phyloP scores from a whole-genome alignment of 1,284 basidiomycete species.

The Ceratobasidium theobromae region DNA sequence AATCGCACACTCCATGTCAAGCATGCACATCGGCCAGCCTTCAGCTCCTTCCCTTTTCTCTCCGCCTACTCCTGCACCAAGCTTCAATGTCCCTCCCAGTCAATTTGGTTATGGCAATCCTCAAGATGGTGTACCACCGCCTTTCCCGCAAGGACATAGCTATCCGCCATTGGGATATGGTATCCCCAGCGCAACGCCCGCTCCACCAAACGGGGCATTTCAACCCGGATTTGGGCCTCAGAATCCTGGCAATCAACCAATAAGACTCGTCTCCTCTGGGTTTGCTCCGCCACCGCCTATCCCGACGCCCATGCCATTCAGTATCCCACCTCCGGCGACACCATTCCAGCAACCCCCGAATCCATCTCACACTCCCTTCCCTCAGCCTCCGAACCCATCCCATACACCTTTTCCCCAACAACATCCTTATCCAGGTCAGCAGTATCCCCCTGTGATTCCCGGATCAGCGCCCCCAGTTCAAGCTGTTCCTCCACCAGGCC shows the following conservation, averaged over 20 bases:
- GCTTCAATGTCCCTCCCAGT: constrained; percentile 31
- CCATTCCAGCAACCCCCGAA: constrained; percentile 26
- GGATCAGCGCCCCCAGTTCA: constrained; percentile 24
- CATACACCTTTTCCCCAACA: constrained; percentile 32
- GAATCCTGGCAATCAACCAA: background rate
- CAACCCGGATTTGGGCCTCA: constrained; percentile 15
- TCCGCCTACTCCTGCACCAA: constrained; percentile 36
- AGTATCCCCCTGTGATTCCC: constrained; percentile 23
- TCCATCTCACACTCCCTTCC: constrained; percentile 28
- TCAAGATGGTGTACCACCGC: background rate
- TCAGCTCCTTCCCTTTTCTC: constrained; percentile 35
- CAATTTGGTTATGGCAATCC: constrained; percentile 3
- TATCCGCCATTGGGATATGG: constrained; percentile 14
- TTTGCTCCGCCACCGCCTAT: constrained; percentile 18
- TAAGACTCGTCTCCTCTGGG: constrained; percentile 6
- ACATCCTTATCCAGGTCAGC: constrained; percentile 25
- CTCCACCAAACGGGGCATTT: constrained; percentile 20
- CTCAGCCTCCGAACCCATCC: constrained; percentile 26
- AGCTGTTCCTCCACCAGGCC: background rate
- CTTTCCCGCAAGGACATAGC: constrained; percentile 17
- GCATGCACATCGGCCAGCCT: constrained; percentile 3
- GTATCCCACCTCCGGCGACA: constrained; percentile 6
- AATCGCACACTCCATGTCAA: constrained; percentile 23
- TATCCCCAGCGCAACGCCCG: background rate
- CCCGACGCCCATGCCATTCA: constrained; percentile 26